These are phyloP conservation scores for Fagopyrum esculentum DNA, from an alignment of 148 eudicot species.

Conservation along the genomic window DNA sequence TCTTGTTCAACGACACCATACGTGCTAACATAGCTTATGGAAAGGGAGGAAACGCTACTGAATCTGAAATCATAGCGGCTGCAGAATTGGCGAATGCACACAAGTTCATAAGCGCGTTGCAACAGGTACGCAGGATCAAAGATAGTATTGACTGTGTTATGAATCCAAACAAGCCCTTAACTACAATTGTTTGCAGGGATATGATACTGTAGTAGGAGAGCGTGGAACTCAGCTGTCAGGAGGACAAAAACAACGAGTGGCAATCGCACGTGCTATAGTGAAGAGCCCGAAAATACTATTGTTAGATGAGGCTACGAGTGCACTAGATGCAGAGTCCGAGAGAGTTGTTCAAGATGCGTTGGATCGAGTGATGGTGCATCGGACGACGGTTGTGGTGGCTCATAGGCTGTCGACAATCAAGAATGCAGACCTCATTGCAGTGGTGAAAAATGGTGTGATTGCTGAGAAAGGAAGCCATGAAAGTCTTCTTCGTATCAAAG, in stretches of 20 bases:
- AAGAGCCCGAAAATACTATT: slow-evolving; percentile 53
- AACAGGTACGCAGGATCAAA: slow-evolving; percentile 32
- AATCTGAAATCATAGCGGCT: slow-evolving; percentile 51
- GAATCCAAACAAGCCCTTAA: background rate
- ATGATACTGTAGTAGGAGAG: slow-evolving; percentile 66
- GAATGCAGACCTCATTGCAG: slow-evolving; percentile 1
- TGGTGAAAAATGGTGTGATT: background rate
- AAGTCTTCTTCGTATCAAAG: slow-evolving; percentile 1
- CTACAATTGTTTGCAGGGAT: slow-evolving; percentile 37
- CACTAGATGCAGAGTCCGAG: slow-evolving; percentile 53
- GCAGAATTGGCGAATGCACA: slow-evolving; percentile 70
- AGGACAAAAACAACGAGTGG: slow-evolving; percentile 72
- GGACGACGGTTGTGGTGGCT: slow-evolving; percentile 10
- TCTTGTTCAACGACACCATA: slow-evolving; percentile 56
- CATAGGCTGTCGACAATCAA: background rate
- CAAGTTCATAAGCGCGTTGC: slow-evolving; percentile 49
- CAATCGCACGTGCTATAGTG: slow-evolving; percentile 70
- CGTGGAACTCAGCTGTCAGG: slow-evolving; percentile 70
- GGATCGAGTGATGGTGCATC: slow-evolving; percentile 10
- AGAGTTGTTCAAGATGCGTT: slow-evolving; percentile 9
- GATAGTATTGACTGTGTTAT: too few relatives aligned
- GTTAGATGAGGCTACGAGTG: slow-evolving; percentile 80
- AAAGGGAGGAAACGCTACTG: slow-evolving; percentile 53
- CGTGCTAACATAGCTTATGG: slow-evolving; percentile 64
- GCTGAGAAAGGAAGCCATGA: slow-evolving; percentile 7